Conservation (phyloP, 139 green algal genomes). For the Tetratostichococcus sp. region DNA sequence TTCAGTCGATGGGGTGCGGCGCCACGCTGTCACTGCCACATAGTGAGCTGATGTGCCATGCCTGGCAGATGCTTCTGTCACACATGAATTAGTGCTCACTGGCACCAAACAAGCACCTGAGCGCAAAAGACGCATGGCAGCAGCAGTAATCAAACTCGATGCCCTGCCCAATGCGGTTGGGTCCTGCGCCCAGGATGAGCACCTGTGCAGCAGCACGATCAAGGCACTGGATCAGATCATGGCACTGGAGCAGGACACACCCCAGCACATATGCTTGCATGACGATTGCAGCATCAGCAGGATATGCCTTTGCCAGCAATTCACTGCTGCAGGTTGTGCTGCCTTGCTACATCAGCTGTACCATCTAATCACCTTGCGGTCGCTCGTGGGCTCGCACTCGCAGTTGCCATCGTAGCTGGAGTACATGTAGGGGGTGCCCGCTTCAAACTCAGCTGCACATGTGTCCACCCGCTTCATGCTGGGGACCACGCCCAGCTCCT, state of each 20-base stretch:
- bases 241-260: no score
- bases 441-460: slow-evolving; percentile 98
- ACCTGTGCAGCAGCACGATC: no score
- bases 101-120: slow-evolving; percentile 39
- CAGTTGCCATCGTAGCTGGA: slow-evolving; percentile 85
- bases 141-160: slow-evolving; percentile 99
- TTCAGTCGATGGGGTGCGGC: no score
- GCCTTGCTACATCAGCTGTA: neutral
- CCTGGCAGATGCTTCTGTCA: no score
- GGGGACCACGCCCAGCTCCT: slow-evolving; percentile 70
- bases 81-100: no score
- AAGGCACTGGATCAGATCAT: no score
- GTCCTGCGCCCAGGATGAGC: slow-evolving; percentile 97
- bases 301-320: no score
- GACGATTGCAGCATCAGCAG: no score
- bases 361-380: slow-evolving; percentile 53
- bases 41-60: no score
- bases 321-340: no score
- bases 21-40: no score
- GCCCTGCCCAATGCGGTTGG: slow-evolving; percentile 99
- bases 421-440: slow-evolving; percentile 96
- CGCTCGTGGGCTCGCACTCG: slow-evolving; percentile 71
- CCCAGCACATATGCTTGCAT: no score
- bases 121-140: slow-evolving; percentile 95
- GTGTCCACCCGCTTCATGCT: slow-evolving; percentile 97